Conservation (phyloP, 352 stramenopile genomes). For the Phytopythium vexans region DNA sequence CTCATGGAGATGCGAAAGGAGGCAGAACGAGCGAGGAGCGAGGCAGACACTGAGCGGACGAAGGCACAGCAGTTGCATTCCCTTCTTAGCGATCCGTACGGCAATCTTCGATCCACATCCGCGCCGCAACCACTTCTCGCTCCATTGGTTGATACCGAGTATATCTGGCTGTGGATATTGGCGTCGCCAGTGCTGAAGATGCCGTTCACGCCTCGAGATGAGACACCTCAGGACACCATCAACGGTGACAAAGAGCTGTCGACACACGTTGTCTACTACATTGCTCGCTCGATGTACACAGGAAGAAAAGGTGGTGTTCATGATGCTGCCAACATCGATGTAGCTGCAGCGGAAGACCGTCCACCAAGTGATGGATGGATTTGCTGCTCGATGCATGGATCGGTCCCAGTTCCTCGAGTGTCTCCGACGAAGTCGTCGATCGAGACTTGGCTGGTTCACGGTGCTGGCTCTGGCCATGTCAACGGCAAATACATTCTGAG, state of each 20-base stretch:
- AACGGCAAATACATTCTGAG: constrained; percentile 67
- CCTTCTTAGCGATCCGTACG: constrained; percentile 44
- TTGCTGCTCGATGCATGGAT: constrained; percentile 45
- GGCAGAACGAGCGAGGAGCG: constrained; percentile 34
- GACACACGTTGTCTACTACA: constrained; percentile 68
- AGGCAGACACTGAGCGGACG: constrained; percentile 37
- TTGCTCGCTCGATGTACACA: constrained; percentile 22
- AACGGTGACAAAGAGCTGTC: constrained; percentile 58
- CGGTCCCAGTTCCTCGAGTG: constrained; percentile 28
- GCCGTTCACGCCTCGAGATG: constrained; percentile 47
- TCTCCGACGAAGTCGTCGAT: constrained; percentile 39
- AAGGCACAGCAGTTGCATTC: constrained; percentile 23
- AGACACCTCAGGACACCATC: constrained; percentile 20
- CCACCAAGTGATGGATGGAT: constrained; percentile 55
- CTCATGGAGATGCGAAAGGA: constrained; percentile 51
- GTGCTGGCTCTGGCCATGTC: constrained; percentile 44
- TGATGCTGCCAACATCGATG: not conserved
- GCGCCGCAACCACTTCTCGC: not conserved
- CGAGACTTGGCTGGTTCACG: constrained; percentile 54
- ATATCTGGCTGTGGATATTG: constrained; percentile 47
- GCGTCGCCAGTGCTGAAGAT: constrained; percentile 38
- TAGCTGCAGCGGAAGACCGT: constrained; percentile 11
- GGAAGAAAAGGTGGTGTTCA: no score
- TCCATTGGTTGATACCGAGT: constrained; percentile 11
- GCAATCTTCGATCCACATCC: constrained; percentile 6